Evolutionary conservation across 371 early-diverging fungal species (phyloP).

Genomic region (Mortierella sp.): DNA sequence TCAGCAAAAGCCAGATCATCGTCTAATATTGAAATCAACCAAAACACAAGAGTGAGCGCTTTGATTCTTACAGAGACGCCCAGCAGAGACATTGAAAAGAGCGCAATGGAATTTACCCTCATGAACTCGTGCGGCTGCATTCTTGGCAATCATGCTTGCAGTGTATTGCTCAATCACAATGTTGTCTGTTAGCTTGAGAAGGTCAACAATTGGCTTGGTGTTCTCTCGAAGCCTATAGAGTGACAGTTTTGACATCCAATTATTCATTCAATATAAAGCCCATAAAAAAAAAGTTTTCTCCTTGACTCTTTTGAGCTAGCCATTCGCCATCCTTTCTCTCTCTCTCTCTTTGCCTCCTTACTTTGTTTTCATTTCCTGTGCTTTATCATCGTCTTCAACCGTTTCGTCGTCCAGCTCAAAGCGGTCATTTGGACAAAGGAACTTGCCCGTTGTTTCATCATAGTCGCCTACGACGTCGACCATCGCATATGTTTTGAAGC

Average conservation of each 20-base stretch:
- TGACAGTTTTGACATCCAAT: not conserved
- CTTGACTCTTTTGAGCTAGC: constrained; percentile 75
- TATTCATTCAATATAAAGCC: not conserved
- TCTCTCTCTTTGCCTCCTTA: constrained; percentile 60
- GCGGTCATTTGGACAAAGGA: constrained; percentile 34
- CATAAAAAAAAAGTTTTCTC: constrained; percentile 58
- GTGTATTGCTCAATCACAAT: constrained; percentile 62
- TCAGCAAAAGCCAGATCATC: constrained; percentile 74
- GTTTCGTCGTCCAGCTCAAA: constrained; percentile 27
- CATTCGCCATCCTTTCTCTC: constrained; percentile 66
- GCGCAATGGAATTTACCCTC: constrained; percentile 16
- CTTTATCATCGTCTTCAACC: constrained; percentile 41
- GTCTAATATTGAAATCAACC: constrained; percentile 14
- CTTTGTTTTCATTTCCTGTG: constrained; percentile 43
- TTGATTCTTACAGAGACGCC: too few relatives aligned
- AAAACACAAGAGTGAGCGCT: too few relatives aligned
- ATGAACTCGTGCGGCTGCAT: constrained; percentile 34
- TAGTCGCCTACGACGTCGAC: constrained; percentile 31
- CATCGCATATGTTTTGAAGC: constrained; percentile 61
- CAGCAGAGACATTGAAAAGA: too few relatives aligned
- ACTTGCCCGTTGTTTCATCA: constrained; percentile 18
- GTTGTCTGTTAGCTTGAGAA: constrained; percentile 86
- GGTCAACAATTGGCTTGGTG: constrained; percentile 80
- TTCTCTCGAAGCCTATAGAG: constrained; percentile 76
- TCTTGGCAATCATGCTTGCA: constrained; percentile 33